Percentiles rank a stretch among this genome's conserved stretches.
These are phyloP conservation scores for Zopfia rhizophila DNA, from an alignment of 2,329 filamentous ascomycete genomes.

Conservation along the genomic window DNA sequence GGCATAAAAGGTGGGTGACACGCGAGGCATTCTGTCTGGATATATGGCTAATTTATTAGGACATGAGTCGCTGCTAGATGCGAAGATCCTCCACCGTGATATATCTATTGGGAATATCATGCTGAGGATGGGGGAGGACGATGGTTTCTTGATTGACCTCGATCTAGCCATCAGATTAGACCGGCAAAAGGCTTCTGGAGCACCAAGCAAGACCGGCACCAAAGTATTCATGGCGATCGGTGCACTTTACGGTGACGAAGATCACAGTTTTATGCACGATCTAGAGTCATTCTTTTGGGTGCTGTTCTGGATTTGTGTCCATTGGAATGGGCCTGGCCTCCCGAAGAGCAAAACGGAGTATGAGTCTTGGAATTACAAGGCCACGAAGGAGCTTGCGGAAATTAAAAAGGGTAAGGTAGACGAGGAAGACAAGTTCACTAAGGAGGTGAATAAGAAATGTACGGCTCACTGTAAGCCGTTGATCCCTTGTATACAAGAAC, in stretches of 20 bases:
- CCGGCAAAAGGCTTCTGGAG: constrained; percentile 22
- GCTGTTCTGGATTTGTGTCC: constrained; percentile 38
- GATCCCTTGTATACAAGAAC: constrained; percentile 24
- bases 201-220: constrained; percentile 12
- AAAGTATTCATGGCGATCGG: constrained; percentile 16
- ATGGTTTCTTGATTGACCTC: constrained; percentile 32
- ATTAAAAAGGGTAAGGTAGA: constrained; percentile 36
- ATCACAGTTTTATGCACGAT: constrained; percentile 13
- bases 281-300: constrained; percentile 14
- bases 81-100: constrained; percentile 33
- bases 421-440: constrained; percentile 25
- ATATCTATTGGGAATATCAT: constrained; percentile 37
- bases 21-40: constrained; percentile 6
- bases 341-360: constrained; percentile 30
- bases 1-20: constrained; percentile 23
- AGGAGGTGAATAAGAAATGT: constrained; percentile 20
- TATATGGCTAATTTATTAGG: constrained; percentile 23
- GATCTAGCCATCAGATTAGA: too few species aligned
- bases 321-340: constrained; percentile 47
- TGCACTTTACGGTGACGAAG: constrained; percentile 9
- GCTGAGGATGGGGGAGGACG: constrained; percentile 29
- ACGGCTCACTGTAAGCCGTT: constrained; percentile 18
- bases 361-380: constrained; percentile 51
- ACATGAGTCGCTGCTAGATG: constrained; percentile 22
- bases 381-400: constrained; percentile 34